A percentile compares a stretch with the other conserved stretches of the same genome.
Evolutionary conservation across 345 rosid species (phyloP).

Genomic region (Mallotus nudiflorus): DNA sequence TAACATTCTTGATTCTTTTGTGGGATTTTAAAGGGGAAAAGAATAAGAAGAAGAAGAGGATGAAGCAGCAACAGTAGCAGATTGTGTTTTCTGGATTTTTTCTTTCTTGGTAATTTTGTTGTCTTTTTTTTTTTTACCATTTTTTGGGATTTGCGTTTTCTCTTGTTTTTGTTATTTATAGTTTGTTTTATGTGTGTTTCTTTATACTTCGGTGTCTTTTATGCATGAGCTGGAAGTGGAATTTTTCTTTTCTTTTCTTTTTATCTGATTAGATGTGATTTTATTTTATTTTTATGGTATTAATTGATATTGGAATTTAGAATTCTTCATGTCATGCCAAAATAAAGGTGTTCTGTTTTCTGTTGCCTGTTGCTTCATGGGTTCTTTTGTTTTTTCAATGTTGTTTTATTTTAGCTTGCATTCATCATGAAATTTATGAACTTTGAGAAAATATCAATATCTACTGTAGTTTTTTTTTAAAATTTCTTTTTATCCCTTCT

Average conservation of each 20-base stretch:
- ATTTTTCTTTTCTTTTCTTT: background rate
- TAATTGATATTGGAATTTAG: background rate
- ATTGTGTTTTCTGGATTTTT: conserved; percentile 1
- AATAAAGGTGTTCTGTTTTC: background rate
- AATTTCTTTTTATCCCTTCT: background rate
- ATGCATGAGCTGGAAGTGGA: background rate
- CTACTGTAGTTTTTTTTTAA: background rate
- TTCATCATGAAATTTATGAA: background rate
- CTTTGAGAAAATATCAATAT: background rate
- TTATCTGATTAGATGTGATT: background rate
- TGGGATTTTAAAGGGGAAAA: conserved; percentile 7
- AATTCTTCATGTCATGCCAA: conserved; percentile 5
- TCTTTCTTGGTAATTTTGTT: conserved; percentile 7
- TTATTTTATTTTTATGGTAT: conserved; percentile 2
- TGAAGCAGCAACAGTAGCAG: background rate
- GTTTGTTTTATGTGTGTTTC: background rate
- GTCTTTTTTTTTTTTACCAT: background rate
- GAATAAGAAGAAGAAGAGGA: no score
- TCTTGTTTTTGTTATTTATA: background rate
- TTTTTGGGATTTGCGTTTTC: conserved; percentile 16
- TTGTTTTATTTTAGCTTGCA: background rate
- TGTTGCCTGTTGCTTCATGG: background rate
- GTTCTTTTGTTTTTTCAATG: background rate
- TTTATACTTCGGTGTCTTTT: background rate
- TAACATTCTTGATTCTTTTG: conserved; percentile 5